Evolutionary conservation across 2,329 filamentous ascomycete genomes (phyloP).

Genomic region (Fusarium sp.): DNA sequence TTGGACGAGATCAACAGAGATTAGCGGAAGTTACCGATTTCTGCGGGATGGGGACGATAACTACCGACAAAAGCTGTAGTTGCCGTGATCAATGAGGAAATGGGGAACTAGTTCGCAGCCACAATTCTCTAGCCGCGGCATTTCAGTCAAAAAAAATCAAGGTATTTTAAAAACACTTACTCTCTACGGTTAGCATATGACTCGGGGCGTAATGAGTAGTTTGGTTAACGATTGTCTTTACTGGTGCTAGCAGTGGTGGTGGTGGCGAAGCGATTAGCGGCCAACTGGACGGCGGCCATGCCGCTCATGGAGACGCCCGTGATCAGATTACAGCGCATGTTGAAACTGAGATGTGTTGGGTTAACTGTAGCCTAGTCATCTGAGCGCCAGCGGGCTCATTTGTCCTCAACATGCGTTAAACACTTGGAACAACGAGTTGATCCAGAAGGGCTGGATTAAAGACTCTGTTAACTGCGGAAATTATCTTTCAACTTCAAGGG

Average conservation of each 20-base stretch:
- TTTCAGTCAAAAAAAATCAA: not conserved
- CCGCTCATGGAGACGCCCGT: not conserved
- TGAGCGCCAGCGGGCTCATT: too few relatives aligned
- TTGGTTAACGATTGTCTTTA: not conserved
- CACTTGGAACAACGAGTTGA: too few relatives aligned
- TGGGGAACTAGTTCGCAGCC: not conserved
- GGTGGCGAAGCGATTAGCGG: not conserved
- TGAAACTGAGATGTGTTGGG: not conserved
- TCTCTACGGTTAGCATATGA: not conserved
- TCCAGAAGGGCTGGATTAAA: too few relatives aligned
- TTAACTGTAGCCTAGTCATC: too few relatives aligned
- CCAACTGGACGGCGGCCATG: not conserved
- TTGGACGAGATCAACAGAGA: not conserved
- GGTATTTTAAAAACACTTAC: not conserved
- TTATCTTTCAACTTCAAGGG: too few relatives aligned
- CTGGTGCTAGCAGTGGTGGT: not conserved
- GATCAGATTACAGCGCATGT: not conserved
- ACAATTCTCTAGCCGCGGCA: not conserved
- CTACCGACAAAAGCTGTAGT: not conserved
- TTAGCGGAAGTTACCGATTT: not conserved
- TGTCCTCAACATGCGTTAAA: too few relatives aligned
- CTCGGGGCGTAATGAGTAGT: accelerated
- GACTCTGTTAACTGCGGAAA: too few relatives aligned
- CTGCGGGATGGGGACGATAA: not conserved
- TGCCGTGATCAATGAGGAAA: not conserved